Evolutionary conservation across 495 filamentous ascomycete species (phyloP).

Genomic region (Hypoxylon perforatum): DNA sequence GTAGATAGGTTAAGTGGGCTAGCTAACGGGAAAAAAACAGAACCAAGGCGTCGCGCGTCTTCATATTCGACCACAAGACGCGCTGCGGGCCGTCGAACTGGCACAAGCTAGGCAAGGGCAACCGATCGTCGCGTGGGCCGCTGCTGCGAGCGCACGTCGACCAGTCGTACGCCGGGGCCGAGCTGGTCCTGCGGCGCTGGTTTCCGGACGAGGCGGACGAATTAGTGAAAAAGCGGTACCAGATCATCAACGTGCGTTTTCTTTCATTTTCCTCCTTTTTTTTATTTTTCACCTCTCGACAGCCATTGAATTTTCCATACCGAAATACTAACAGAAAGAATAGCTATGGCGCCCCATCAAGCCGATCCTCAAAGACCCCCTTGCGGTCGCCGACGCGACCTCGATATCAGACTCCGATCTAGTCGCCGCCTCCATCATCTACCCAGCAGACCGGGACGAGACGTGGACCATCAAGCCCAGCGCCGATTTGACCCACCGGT

Average conservation of each 20-base stretch:
- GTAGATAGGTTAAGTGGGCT: too few relatives aligned
- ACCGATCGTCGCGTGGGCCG: slow-evolving; percentile 64
- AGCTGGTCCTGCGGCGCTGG: slow-evolving; percentile 66
- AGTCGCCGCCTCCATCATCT: slow-evolving; percentile 73
- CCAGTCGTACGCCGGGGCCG: slow-evolving; percentile 71
- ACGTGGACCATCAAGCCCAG: slow-evolving; percentile 74
- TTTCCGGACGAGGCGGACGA: slow-evolving; percentile 66
- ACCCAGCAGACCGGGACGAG: slow-evolving; percentile 72
- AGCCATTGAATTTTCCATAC: background rate
- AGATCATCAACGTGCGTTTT: slow-evolving; percentile 72
- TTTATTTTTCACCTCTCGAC: background rate
- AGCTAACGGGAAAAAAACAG: slow-evolving; percentile 60
- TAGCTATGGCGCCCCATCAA: slow-evolving; percentile 74
- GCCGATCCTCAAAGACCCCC: slow-evolving; percentile 67
- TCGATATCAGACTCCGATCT: slow-evolving; percentile 73
- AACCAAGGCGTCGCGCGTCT: slow-evolving; percentile 68
- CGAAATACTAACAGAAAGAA: background rate
- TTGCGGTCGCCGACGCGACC: slow-evolving; percentile 68
- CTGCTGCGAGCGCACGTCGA: slow-evolving; percentile 76
- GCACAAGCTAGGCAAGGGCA: slow-evolving; percentile 48
- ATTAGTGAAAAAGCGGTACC: slow-evolving; percentile 69
- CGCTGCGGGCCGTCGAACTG: slow-evolving; percentile 63
- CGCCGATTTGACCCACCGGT: slow-evolving; percentile 66
- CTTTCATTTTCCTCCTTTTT: background rate
- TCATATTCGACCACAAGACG: slow-evolving; percentile 81